phyloP scores from a whole-genome alignment of 176 grass and related monocot species.

The Olyra latifolia region DNA sequence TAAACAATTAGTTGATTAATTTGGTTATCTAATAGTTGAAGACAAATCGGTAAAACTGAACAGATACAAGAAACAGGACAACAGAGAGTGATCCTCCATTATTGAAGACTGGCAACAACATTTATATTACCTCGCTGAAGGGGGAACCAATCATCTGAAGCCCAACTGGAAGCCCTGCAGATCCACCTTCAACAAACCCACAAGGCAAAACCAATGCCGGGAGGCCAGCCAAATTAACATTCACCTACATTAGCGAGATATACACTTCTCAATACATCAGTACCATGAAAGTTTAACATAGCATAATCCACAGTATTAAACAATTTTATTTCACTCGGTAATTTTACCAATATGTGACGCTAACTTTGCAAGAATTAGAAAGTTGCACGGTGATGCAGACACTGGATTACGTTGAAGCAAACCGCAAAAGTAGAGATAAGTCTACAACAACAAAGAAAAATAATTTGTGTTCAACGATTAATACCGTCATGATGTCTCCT shows the following conservation, averaged over 20 bases:
- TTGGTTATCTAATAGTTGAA: not conserved
- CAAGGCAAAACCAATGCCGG: constrained; percentile 89
- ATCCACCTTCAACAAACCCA: constrained; percentile 80
- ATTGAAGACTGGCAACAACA: not conserved
- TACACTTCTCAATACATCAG: not conserved
- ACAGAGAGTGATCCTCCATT: not conserved
- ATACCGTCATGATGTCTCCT: constrained; percentile 98
- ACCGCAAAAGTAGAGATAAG: not conserved
- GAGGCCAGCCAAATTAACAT: constrained; percentile 90
- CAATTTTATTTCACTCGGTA: not conserved
- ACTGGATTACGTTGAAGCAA: not conserved
- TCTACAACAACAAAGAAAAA: constrained; percentile 10
- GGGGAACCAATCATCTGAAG: constrained; percentile 85
- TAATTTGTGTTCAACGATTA: not conserved
- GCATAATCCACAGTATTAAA: not conserved
- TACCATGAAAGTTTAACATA: not conserved
- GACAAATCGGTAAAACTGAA: not conserved
- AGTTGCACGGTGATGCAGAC: not conserved
- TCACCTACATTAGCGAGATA: constrained; percentile 57
- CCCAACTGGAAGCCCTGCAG: constrained; percentile 73
- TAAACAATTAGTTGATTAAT: not conserved
- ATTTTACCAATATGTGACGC: not conserved
- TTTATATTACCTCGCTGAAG: constrained; percentile 68
- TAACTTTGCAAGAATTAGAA: not conserved
- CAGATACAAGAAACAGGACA: not conserved